phyloP scores from a whole-genome alignment of 805 yeast species.

The Spencermartinsiella europaea region DNA sequence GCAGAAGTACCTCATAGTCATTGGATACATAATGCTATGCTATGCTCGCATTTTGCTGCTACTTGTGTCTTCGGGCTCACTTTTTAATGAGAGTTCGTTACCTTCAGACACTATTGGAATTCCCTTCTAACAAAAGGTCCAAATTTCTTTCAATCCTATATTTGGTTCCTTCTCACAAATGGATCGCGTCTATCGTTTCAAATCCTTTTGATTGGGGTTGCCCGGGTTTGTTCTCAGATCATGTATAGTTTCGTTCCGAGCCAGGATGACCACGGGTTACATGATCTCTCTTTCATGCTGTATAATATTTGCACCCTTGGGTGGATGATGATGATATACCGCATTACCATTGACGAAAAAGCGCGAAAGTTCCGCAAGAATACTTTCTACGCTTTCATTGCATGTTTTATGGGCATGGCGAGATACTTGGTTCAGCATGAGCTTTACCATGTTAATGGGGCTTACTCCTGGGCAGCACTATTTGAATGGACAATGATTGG shows the following conservation, averaged over 20 bases:
- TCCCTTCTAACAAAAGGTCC: neutral
- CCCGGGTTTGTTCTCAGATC: neutral
- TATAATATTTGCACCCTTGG: slow-evolving; percentile 5
- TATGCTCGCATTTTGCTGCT: too few species aligned
- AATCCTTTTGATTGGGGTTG: neutral
- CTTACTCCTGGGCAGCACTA: slow-evolving; percentile 76
- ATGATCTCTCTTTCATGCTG: slow-evolving; percentile 17
- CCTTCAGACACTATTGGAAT: too few species aligned
- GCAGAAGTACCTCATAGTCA: too few species aligned
- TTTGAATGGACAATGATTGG: slow-evolving; percentile 76
- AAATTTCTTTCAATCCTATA: neutral
- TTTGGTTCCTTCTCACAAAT: neutral
- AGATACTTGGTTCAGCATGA: slow-evolving; percentile 78
- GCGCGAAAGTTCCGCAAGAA: slow-evolving; percentile 36
- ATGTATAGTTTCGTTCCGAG: neutral
- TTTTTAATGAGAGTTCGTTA: too few species aligned
- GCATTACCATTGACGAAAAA: neutral
- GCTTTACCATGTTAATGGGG: slow-evolving; percentile 67
- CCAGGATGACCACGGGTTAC: slow-evolving; percentile 11
- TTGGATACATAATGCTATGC: too few species aligned
- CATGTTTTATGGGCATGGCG: slow-evolving; percentile 59
- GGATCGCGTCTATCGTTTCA: neutral
- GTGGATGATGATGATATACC: slow-evolving; percentile 17
- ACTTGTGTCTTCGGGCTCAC: too few species aligned
- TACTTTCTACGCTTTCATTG: slow-evolving; percentile 42